phyloP scores from a whole-genome alignment of 2,329 filamentous ascomycete genomes.

The Fusarium setosum region DNA sequence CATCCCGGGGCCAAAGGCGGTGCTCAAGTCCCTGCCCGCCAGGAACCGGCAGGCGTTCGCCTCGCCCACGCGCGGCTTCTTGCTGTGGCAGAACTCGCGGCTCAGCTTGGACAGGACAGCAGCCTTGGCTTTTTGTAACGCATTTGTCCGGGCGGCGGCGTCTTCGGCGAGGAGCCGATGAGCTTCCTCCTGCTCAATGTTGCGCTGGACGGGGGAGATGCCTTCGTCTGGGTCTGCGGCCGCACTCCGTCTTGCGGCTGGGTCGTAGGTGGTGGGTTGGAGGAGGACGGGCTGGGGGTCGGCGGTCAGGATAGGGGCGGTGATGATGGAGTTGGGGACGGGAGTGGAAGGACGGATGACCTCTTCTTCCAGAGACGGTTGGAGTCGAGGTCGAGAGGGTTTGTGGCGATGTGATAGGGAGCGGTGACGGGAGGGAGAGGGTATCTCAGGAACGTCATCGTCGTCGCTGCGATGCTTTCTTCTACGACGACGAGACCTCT shows the following conservation, averaged over 20 bases:
- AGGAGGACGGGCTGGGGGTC: conserved; percentile 64
- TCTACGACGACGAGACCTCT: conserved; percentile 52
- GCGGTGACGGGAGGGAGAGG: conserved; percentile 23
- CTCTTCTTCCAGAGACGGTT: conserved; percentile 40
- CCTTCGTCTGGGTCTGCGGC: conserved; percentile 51
- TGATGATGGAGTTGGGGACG: conserved; percentile 53
- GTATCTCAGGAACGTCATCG: conserved; percentile 31
- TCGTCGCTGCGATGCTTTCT: conserved; percentile 50
- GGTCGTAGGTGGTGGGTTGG: conserved; percentile 68
- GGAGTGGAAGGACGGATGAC: conserved; percentile 43
- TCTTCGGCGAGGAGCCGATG: conserved; percentile 69
- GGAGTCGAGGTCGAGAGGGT: conserved; percentile 39
- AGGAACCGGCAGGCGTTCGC: conserved; percentile 49
- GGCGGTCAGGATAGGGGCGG: conserved; percentile 61
- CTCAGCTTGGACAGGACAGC: conserved; percentile 69
- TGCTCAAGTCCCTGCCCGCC: conserved; percentile 45
- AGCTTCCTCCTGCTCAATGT: conserved; percentile 66
- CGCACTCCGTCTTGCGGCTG: conserved; percentile 41
- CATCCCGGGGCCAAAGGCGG: conserved; percentile 47
- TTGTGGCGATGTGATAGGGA: conserved; percentile 41
- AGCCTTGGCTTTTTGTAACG: conserved; percentile 69
- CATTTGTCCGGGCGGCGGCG: conserved; percentile 63
- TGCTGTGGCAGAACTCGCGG: conserved; percentile 57
- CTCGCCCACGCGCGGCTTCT: conserved; percentile 47
- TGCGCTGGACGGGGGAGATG: conserved; percentile 68